Percentiles rank a stretch among this genome's conserved stretches.
Conservation (phyloP, 129 eudicot species). For the Mikania micrantha region DNA sequence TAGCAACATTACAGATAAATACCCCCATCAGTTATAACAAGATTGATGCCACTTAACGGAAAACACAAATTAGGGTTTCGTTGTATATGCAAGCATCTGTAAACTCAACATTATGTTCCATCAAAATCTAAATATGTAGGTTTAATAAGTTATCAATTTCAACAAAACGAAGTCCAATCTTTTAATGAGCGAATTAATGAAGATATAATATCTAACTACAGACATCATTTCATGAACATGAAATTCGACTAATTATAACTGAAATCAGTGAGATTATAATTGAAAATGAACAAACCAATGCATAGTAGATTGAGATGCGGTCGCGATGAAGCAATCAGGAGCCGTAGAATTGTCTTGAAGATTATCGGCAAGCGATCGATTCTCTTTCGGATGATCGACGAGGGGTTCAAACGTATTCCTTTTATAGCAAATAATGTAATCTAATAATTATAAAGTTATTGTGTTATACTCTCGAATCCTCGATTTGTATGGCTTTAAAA, state of each 20-base stretch:
- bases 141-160: neutral
- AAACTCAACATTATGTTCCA: conserved; percentile 10
- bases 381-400: conserved; percentile 1
- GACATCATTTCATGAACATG: neutral
- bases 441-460: no score
- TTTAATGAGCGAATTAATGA: neutral
- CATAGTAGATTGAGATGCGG: neutral
- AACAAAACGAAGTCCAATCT: neutral
- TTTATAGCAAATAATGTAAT: neutral
- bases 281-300: conserved; percentile 6
- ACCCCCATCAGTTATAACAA: neutral
- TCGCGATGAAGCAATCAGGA: conserved; percentile 3
- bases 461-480: no score
- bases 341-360: neutral
- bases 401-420: neutral
- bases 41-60: neutral
- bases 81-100: neutral
- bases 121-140: neutral
- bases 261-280: neutral
- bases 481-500: no score
- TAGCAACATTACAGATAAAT: neutral
- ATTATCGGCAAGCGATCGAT: conserved; percentile 11
- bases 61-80: conserved; percentile 21
- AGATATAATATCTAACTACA: neutral
- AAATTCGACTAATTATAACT: neutral